phyloP scores from a whole-genome alignment of 768 basidiomycete species.

The Chalciporus chontae region DNA sequence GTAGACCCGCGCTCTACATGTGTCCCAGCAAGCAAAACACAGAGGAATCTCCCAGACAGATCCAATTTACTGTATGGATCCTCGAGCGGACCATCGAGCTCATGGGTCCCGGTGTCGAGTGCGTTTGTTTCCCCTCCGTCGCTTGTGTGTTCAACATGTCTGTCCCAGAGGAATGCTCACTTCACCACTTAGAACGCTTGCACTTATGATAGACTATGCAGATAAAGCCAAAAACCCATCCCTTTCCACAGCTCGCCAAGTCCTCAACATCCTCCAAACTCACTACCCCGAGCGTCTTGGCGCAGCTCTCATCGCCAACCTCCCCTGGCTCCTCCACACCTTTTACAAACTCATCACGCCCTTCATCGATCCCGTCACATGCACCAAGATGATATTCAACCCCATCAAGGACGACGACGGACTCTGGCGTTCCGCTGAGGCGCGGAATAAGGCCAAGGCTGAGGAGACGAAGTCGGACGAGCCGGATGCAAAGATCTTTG shows the following conservation, averaged over 20 bases:
- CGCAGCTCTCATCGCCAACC: slow-evolving; percentile 65
- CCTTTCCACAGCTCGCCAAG: slow-evolving; percentile 34
- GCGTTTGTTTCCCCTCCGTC: slow-evolving; percentile 29
- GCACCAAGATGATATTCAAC: slow-evolving; percentile 73
- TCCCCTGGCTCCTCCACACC: slow-evolving; percentile 72
- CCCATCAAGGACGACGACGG: slow-evolving; percentile 36
- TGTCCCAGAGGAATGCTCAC: neutral
- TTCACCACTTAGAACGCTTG: slow-evolving; percentile 47
- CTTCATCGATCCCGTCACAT: slow-evolving; percentile 81
- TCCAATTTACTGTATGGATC: slow-evolving; percentile 73
- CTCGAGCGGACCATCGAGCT: slow-evolving; percentile 74
- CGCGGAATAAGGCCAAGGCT: slow-evolving; percentile 14
- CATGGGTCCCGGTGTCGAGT: slow-evolving; percentile 83
- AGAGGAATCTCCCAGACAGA: slow-evolving; percentile 59
- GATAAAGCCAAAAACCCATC: slow-evolving; percentile 63
- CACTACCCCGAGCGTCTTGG: slow-evolving; percentile 90
- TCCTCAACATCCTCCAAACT: slow-evolving; percentile 66
- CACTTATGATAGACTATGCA: slow-evolving; percentile 74
- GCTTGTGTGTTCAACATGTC: neutral
- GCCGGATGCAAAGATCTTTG: slow-evolving; percentile 47
- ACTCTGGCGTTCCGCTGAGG: slow-evolving; percentile 25
- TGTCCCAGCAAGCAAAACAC: slow-evolving; percentile 75
- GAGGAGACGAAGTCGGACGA: slow-evolving; percentile 40
- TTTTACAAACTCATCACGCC: slow-evolving; percentile 79
- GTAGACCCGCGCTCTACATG: slow-evolving; percentile 71